Base-by-base conservation (phyloP, 495 filamentous ascomycete genomes). In the Tuber melanosporum region DNA sequence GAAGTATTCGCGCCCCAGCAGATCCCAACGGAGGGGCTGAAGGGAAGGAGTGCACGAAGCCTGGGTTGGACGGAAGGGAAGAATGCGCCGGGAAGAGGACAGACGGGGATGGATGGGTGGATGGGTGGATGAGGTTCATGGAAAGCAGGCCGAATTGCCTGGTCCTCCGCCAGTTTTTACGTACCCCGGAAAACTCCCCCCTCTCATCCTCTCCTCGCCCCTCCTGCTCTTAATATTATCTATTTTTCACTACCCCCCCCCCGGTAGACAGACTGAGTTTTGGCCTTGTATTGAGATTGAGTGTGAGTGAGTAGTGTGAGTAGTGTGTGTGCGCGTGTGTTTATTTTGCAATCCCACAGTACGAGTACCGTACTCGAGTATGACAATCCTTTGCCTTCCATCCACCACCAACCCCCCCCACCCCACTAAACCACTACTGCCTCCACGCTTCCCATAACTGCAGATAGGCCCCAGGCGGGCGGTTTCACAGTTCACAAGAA, bases 11-110 rank as follows among this genome's bases (percentile, higher is more conserved):
- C 47, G 71, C 77, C 78, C 78, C 75, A 80, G 78, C 71, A 80
- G 78, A 80, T 80, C 78, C 78, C 78, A 80, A 76, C 78, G 73
- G 78, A 80, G 78, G 78, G 78, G 78, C 78, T 79, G 78, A 80
- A 80, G 78, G 78, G 77, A 79, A 78, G 74, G 46, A 78, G 78
- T 74, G 77, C 73, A 71, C 77, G 78, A 80, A 80, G 78, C 78
- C 78, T 80, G 77, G 78, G 79, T 79, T 80, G 72, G 78, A 76
- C 76, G 77, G 77, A 73, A 78, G 76, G 72, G 73, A 76, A 71
- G 78, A 80, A 80, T 75, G 78, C 78, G 75, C 77, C 78, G 77
- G 77, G 78, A 80, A 80, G 77, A 74, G 66, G 52, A 46, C 72
- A 57, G 57, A 75, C 62, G 62, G 77, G 74, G 77, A 47, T 57